Base-by-base conservation (phyloP, 2,329 filamentous ascomycete genomes). In the Neonectria ditissima region DNA sequence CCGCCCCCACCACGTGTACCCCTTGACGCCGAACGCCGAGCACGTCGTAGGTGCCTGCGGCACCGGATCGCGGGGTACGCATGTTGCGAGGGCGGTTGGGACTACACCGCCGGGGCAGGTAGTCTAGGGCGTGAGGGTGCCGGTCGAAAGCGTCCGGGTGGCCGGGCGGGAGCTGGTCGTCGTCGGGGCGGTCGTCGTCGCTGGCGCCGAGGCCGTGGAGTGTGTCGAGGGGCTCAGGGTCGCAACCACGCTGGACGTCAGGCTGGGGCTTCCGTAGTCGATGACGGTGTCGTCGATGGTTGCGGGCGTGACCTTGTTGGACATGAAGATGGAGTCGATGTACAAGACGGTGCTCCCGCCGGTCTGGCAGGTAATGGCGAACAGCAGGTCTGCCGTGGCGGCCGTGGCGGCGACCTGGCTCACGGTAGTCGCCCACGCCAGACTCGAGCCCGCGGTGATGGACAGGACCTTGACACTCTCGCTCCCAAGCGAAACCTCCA, bases 291-390 rank as follows among this genome's bases (percentile, higher is more conserved):
- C 24, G 10, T 45, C 48, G 10, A 71, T 71, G 39, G 62, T 71
- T n/a, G 59, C 52, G 8, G 63, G 59, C 7, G 68, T 71, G 14
- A 71, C 68, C 32, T 69, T 51, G 53, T 71, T 69, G 2, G 68
- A 71, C 1, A 71, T 45, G 30, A 71, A 71, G 50, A 71, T 58
- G 0, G 69, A 67, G 16, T 71, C 69, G 3, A 71, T 22, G 5
- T 68, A 56, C 2, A 72, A 32, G 0, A 50, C 11, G 0, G 65
- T 59, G 1, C 62, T 43, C 1, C 57, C 65, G 5, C 67, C 67
- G 3, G 18, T 10, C 2, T 11, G 24, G 28, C 69, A 71, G 1
- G 30, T 44, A 5, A 68, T 48, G 18, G 52, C 48, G 16, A 71
- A 65, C 20, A 47, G 56, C 30, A 71, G 39, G 9, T 30, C 20